Base-by-base conservation (phyloP, 2,329 filamentous ascomycete species). In the Epichloe aotearoae region DNA sequence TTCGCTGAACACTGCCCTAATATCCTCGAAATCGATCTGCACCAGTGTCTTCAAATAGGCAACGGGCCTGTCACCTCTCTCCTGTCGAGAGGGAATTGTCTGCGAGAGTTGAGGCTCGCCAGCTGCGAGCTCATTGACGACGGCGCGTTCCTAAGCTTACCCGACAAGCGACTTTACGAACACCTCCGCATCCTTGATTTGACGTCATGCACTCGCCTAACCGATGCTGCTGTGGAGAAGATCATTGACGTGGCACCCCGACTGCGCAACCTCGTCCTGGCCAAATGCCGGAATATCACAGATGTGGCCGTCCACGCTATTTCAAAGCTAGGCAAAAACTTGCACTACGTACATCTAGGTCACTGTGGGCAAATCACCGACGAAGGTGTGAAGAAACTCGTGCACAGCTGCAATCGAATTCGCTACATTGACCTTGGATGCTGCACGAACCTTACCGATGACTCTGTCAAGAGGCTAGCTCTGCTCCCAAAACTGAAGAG, bases 361-460 rank as follows among this genome's bases (percentile, higher is more conserved):
- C 93, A 98, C 66, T 98, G 93, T 66, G 80, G 81, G 30, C 82
- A 90, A 45, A 90, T 98, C 62, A 96, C 91, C 0, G 93, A 98
- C 62, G 76, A 82, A 37, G 90, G 88, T 1, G 88, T 98, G 17
- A 86, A 86, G 59, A 83, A 82, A 50, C 75, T 98, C 34, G 88
- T 96, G 39, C 83, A 84, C 57, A 75, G 74, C 49, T 98, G 93
- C 73, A 97, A 91, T 61, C 82, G 93, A 23, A 97, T 98, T 57
- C 80, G 93, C 50, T 98, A 98, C 65, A 98, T 98, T 56, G 93
- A 98, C 64, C 73, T 98, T 42, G 93, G 93, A n/a, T 97, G 93
- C 70, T 98, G 93, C 67, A 80, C 79, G 14, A 83, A 88, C 58
- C 73, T 98, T 54, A 97, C 93, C 0, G 93, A 98, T 59, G 75